Evolutionary conservation across 2,329 filamentous ascomycete species (phyloP), one percentile per base, ranked within the genome.

Genomic region (Acrocalymma vagum): DNA sequence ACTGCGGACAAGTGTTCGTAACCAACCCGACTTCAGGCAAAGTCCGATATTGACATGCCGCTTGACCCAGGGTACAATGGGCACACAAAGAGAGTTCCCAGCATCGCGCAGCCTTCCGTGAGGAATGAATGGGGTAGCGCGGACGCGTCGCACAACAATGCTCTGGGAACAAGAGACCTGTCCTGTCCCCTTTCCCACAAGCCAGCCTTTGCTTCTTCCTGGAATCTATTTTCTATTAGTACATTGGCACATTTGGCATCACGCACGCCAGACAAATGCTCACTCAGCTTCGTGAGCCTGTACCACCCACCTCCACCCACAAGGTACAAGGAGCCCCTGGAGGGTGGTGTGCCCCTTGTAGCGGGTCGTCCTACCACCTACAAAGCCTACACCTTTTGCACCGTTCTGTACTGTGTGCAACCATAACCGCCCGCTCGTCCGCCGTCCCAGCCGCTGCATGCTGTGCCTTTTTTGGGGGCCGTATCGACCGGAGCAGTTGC

Each of bases 401-500:
- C n/a, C n/a, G n/a, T n/a, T n/a, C n/a, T n/a, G 29, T 28, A 30
- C 35, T 34, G 18, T 38, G 38, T 46, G 42, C 39, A 27, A 44
- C 29, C n/a, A n/a, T n/a, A n/a, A 9, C 18, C 38, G 4, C 21
- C 13, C 20, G 32, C 51, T 42, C 39, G 24, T 45, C 47, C 29
- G 30, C 44, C 50, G 34, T 48, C 34, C 38, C 37, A 41, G 37
- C 31, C 29, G 21, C 24, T 29, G 24, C 29, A 23, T 29, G 28
- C 22, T 21, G 25, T 36, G 35, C 15, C n/a, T n/a, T n/a, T n/a
- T 11, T 22, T 39, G 38, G 39, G 38, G 33, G 38, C 38, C 17
- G 26, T 28, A 28, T 46, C 43, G 48, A 45, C 47, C 51, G 45
- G 30, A 29, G 21, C n/a, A n/a, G n/a, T n/a, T n/a, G n/a, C n/a